Base-by-base conservation (phyloP, 495 filamentous ascomycete genomes). In the Sordaria brevicollis region DNA sequence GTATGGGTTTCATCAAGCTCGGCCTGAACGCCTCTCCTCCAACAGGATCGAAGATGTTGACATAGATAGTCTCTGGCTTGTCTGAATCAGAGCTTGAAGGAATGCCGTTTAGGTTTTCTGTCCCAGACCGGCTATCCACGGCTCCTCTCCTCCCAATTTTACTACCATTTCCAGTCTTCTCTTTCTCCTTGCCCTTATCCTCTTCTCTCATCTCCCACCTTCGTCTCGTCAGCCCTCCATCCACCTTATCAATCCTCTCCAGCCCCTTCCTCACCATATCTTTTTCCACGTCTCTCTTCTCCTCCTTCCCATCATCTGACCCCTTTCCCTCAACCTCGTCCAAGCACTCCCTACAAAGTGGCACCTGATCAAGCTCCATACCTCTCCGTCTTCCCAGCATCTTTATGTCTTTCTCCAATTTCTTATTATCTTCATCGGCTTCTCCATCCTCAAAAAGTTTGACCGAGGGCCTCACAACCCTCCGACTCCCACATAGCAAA, bases 1-100 rank as follows among this genome's bases (percentile, higher is more conserved):
- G 82, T n/a, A 84, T 78, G 8, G 81, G 78, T 68, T 84, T 85
- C 13, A 81, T 81, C 57, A 77, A 77, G 17, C 80, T 78, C 1
- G 82, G 81, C 67, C 70, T 78, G 67, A 85, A 85, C 8, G 78
- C 68, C 35, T 78, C 76, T 35, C 74, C 68, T 10, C 76, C 76
- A 8, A 84, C 29, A 3, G 83, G 83, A 68, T 85, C 79, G 19
- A 74, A 35, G 34, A 83, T 77, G 15, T 79, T 81, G 1, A 83
- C 76, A 69, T 81, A 84, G 17, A 83, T 74, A 5, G 76, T 72
- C 6, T 74, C 37, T 34, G 70, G 73, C 7, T 69, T 68, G 4
- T 67, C 13, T 31, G 21, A 57, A 15, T 2, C 13, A 5, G 49
- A 8, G 49, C 25, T 17, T 31, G 49, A 57, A 31, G n/a, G n/a